Evolutionary conservation across 2,329 filamentous ascomycete species (phyloP).

Genomic region (Emergomyces africanus): DNA sequence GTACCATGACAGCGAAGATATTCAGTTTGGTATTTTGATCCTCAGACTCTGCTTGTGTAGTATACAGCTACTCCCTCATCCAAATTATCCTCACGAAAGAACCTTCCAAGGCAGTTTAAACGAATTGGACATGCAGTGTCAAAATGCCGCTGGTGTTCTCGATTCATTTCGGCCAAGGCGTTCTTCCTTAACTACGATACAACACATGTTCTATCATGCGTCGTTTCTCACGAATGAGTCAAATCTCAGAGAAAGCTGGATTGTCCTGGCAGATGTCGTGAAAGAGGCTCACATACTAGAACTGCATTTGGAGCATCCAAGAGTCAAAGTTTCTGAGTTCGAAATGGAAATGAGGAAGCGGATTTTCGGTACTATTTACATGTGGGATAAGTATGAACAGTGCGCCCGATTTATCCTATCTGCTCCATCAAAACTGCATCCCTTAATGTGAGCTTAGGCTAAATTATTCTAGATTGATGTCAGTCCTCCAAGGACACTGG

Average conservation of each 20-base stretch:
- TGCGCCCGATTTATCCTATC: neutral
- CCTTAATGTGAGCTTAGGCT: neutral
- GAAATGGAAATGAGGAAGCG: slow-evolving; percentile 2
- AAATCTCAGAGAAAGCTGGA: slow-evolving; percentile 1
- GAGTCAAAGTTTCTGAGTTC: neutral
- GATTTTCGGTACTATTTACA: neutral
- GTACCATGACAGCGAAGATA: neutral
- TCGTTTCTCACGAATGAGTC: neutral
- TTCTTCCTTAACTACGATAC: neutral
- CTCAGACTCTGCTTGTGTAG: neutral
- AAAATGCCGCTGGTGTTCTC: neutral
- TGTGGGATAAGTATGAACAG: slow-evolving; percentile 3
- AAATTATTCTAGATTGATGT: neutral
- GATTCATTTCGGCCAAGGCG: neutral
- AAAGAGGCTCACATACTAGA: neutral
- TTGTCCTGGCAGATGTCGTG: neutral
- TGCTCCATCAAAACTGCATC: neutral
- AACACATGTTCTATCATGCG: neutral
- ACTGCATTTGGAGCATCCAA: neutral
- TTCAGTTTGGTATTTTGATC: slow-evolving; percentile 1
- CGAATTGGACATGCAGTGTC: neutral
- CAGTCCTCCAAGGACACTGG: neutral
- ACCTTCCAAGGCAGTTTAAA: neutral
- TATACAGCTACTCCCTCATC: neutral
- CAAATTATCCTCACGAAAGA: slow-evolving; percentile 2